phyloP scores from a whole-genome alignment of 1,139 yeast genomes.

The Scheffersomyces insectosa region DNA sequence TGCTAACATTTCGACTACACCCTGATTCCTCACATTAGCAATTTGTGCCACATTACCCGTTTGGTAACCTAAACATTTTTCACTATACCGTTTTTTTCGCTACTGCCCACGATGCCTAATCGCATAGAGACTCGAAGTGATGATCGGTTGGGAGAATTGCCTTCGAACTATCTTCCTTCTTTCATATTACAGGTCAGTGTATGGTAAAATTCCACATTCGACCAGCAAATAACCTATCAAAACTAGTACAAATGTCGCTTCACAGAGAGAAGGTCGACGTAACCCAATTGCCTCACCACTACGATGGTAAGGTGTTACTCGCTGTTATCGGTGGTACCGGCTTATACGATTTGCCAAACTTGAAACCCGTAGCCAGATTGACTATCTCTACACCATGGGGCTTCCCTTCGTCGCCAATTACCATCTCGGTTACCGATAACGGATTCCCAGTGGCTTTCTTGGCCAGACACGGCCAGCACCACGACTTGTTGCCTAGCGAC shows the following conservation, averaged over 20 bases:
- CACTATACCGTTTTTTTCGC: too few species aligned
- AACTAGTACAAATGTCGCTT: constrained; percentile 27
- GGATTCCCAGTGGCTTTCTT: constrained; percentile 92
- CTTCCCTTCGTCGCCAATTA: constrained; percentile 88
- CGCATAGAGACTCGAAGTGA: too few species aligned
- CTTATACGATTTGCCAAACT: constrained; percentile 79
- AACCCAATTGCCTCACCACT: constrained; percentile 38
- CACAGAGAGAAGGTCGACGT: constrained; percentile 34
- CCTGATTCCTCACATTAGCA: too few species aligned
- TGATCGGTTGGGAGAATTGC: too few species aligned
- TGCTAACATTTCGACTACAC: too few species aligned
- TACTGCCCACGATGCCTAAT: too few species aligned
- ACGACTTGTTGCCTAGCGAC: constrained; percentile 84
- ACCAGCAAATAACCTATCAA: too few species aligned
- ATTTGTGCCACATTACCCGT: too few species aligned
- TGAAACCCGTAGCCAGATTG: constrained; percentile 82
- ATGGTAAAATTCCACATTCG: too few species aligned
- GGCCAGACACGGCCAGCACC: constrained; percentile 92
- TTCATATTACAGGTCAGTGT: too few species aligned
- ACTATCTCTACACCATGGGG: constrained; percentile 96
- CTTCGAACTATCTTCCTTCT: too few species aligned
- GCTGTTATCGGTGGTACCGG: constrained; percentile 99
- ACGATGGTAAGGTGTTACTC: constrained; percentile 54
- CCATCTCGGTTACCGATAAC: constrained; percentile 70
- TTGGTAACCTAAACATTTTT: too few species aligned